Evolutionary conservation across 768 basidiomycete species (phyloP), one percentile per base, ranked within the genome.

Genomic region (Melanogaster broomeanus): DNA sequence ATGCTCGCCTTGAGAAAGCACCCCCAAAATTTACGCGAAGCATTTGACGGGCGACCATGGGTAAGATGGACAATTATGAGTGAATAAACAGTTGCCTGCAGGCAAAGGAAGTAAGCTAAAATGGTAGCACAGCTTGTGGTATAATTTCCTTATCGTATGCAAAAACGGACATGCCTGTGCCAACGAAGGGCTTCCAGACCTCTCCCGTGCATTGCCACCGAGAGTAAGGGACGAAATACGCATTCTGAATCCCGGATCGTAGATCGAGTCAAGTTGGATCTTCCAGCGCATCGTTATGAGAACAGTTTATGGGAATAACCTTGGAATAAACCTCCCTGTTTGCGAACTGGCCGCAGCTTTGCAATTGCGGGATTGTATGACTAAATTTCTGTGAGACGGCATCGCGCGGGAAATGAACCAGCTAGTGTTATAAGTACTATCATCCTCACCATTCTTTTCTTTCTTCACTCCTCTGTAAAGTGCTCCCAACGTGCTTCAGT

Each of bases 11-110:
- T 42, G 45, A 16, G 56, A 56, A 59, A 53, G 31, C 30, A 57
- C 57, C 67, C 68, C 52, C 61, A 45, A 67, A 68, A 63, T 59
- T 67, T 69, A 69, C 31, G 60, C 64, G 66, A 65, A 44, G 52
- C 48, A 47, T 51, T 60, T 55, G 66, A 67, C 49, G 52, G 37
- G 45, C 22, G 48, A 60, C n/a, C 52, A 48, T 57, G 49, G 49
- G 39, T 48, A 56, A 44, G 46, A 49, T 42, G 28, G 43, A 39
- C 42, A 44, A 24, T 38, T 30, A 28, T 35, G 41, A 48, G 46
- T 35, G 46, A 47, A 38, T 35, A 35, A 42, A 67, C 58, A 63
- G n/a, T n/a, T 65, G 52, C 35, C 38, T 51, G 56, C 57, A 64
- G 59, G 51, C 57, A 61, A 56, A 28, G 25, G 56, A 57, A 57